Evolutionary conservation across 2,329 filamentous ascomycete genomes (phyloP), one percentile per base, ranked within the genome.

Genomic region (Colletotrichum plurivorum): DNA sequence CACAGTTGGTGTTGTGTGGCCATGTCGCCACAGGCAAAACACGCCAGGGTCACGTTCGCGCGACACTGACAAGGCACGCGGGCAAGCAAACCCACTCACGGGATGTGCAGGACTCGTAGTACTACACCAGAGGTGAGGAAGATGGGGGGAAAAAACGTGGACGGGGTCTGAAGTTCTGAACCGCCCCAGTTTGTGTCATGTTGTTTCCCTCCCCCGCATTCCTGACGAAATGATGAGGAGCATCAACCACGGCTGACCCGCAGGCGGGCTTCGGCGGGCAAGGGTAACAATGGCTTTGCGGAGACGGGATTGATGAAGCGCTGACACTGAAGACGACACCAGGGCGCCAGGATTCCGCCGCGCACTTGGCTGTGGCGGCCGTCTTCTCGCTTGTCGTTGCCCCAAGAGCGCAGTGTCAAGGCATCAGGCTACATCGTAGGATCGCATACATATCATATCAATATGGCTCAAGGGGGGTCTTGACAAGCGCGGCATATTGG

Each of bases 171-270:
- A 53, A 54, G 39, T 36, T 55, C 51, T 43, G 36, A 53, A 54
- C 39, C 39, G 10, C 15, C 59, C 45, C 36, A 12, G 60, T 51
- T 45, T 45, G 39, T 60, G 54, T 60, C 49, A 65, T 62, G 39
- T 60, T 51, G 20, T 55, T 51, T 68, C 45, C 31, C 36, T 66
- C 20, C 62, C 66, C 66, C 66, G 66, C 66, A 66, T 66, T 66
- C 55, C 61, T 55, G 55, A 31, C 55, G 55, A 69, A 43, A 66
- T 69, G 48, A 59, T 36, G 31, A 16, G 31, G 55, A 31, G 39
- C 39, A 25, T 41, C 16, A 46, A 43, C 27, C 51, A 55, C 49
- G 51, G 63, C 46, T 49, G 31, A 36, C 31, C 31, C 31, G 31
- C 31, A 9, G 31, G 31, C 31, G 8, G 31, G 10, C 22, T 25